Evolutionary conservation across 805 yeast species (phyloP).

Genomic region (Blastobotrys terrestris): DNA sequence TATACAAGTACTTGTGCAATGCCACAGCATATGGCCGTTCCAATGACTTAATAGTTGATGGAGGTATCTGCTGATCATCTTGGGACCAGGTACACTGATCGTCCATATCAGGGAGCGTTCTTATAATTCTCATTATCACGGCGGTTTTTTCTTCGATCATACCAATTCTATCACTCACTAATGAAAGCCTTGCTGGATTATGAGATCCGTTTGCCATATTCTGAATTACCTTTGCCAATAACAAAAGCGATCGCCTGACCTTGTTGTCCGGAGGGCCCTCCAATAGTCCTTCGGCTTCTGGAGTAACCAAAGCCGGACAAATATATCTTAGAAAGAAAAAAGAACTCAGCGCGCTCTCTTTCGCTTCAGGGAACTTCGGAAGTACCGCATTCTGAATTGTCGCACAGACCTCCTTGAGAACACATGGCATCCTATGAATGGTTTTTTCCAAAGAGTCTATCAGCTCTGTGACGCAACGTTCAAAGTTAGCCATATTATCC

Average conservation of each 20-base stretch:
- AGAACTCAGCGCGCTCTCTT: constrained; percentile 70
- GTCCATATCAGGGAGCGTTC: neutral
- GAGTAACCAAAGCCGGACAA: constrained; percentile 81
- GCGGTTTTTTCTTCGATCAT: constrained; percentile 6
- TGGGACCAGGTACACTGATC: neutral
- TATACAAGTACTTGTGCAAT: constrained; percentile 46
- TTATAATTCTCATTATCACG: constrained; percentile 5
- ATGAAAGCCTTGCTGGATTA: constrained; percentile 1
- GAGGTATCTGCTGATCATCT: neutral
- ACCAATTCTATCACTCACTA: constrained; percentile 2
- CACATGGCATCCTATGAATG: constrained; percentile 48
- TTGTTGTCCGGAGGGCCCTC: constrained; percentile 14
- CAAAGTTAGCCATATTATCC: constrained; percentile 41
- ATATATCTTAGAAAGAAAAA: constrained; percentile 66
- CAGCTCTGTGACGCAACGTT: constrained; percentile 48
- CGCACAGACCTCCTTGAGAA: constrained; percentile 56
- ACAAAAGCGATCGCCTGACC: constrained; percentile 20
- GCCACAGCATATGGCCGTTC: constrained; percentile 25
- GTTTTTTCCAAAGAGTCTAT: constrained; percentile 52
- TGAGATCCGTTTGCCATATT: constrained; percentile 23
- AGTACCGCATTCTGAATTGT: constrained; percentile 54
- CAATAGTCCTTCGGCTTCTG: constrained; percentile 44
- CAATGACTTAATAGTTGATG: constrained; percentile 6
- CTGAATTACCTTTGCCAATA: constrained; percentile 27
- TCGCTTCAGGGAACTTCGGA: constrained; percentile 53